Evolutionary conservation across 352 stramenopile genomes (phyloP), one percentile per base, ranked within the genome.

Genomic region (Phytophthora nicotianae): DNA sequence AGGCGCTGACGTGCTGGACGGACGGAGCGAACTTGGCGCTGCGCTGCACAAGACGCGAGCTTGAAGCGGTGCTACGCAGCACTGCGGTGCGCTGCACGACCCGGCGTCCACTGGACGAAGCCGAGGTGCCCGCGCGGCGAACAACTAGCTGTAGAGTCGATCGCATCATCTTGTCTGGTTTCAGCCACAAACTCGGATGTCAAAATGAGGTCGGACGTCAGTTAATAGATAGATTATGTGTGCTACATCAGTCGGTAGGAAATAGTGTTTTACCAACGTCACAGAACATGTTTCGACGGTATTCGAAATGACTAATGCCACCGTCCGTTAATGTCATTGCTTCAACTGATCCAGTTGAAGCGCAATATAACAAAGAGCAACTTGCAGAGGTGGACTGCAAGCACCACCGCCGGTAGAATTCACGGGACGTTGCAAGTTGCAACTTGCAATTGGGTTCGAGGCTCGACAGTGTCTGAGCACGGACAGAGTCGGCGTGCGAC

Each of bases 121-220:
- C 26, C 2, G 56, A 58, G 46, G 51, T 42, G 46, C 65, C 24
- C 16, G 64, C 70, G 47, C 66, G 72, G 54, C 74, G 74, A 63
- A 63, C 69, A 35, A 86, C 52, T 26, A 69, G 77, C 58, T 86
- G 70, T 40, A 71, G 69, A 29, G 71, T 57, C 10, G 81, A 64
- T 58, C 75, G 77, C 68, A 90, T 79, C 79, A 87, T 88, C 47
- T 57, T 72, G 19, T 35, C 23, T 14, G 41, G 19, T 68, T 70
- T 64, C 29, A 70, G 58, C 68, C 64, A 72, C 64, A 67, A 73
- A 62, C 26, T 32, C 11, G 14, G 16, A 50, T 58, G 42, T 64
- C 52, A 65, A 68, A 32, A 60, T 33, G 17, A 8, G 37, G 37
- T n/a, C n/a, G n/a, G 37, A 24, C 17, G 37, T 43, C 37, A 43